These are phyloP conservation scores for Asterella californica DNA, from an alignment of 225 moss, liverwort and hornwort genomes.

Conservation along the genomic window DNA sequence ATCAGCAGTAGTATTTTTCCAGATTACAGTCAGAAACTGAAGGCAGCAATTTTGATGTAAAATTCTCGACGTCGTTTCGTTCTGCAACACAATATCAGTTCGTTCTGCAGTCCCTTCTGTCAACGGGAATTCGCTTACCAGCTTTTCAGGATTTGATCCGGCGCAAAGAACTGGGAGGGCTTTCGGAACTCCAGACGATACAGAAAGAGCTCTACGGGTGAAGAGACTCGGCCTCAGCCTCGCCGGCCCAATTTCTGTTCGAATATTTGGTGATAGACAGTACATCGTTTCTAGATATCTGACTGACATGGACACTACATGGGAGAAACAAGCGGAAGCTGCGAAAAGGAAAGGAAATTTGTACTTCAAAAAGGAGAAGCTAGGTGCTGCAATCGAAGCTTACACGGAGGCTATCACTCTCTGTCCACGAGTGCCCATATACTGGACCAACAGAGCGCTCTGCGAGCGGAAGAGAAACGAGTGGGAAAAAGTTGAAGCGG, in stretches of 20 bases:
- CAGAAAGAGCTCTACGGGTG: neutral
- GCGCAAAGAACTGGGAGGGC: too few relatives aligned
- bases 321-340: constrained; percentile 68
- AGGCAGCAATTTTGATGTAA: too few relatives aligned
- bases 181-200: too few relatives aligned
- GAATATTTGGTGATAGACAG: neutral
- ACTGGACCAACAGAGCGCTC: constrained; percentile 47
- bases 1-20: too few relatives aligned
- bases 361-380: constrained; percentile 80
- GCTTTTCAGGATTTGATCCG: too few relatives aligned
- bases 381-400: constrained; percentile 87
- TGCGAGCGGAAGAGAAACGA: constrained; percentile 48
- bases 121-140: too few relatives aligned
- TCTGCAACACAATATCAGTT: too few relatives aligned
- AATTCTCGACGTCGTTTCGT: too few relatives aligned
- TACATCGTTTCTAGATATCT: neutral
- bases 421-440: constrained; percentile 37
- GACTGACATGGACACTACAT: constrained; percentile 30
- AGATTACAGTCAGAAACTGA: too few relatives aligned
- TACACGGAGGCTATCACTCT: constrained; percentile 74
- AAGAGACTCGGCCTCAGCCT: too few relatives aligned
- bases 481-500: constrained; percentile 45
- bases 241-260: neutral
- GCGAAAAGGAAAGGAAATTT: constrained; percentile 70
- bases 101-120: too few relatives aligned